Base-by-base conservation (phyloP, 2,329 filamentous ascomycete species). In the Lecanicillium sp. region DNA sequence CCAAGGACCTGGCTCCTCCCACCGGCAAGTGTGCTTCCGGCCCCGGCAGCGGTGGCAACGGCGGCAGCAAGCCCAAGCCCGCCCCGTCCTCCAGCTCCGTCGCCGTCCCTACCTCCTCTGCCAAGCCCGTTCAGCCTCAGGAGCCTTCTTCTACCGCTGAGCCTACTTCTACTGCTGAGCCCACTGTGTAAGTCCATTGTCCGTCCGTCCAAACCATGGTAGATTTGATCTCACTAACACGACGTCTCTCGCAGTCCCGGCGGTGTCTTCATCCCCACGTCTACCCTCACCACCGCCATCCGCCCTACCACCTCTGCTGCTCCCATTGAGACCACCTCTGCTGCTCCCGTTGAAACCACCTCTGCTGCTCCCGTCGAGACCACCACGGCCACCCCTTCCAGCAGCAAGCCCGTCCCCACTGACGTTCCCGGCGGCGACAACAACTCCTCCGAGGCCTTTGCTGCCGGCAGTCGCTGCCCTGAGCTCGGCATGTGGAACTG, bases 401-500 rank as follows among this genome's bases (percentile, higher is more conserved):
- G 57, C 27, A 44, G 42, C 15, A 45, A 47, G 30, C 39, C 55
- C 11, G 41, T 44, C 5, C 32, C 35, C 27, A 23, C 37, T 3
- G 38, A 54, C 3, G 20, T 45, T 37, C 40, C 36, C 48, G 6
- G 51, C 49, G 27, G 30, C 44, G 29, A 47, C 48, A 15, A 27
- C 19, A 52, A 52, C 24, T 51, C 53, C 19, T 54, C 53, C 38
- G 54, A 50, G 52, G 58, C 56, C 47, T 59, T 60, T 40, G 55
- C 60, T 19, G 58, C 67, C 6, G 71, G 69, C 26, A 63, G 70
- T 12, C 46, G 69, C 17, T 83, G 81, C 65, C 62, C 58, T 27
- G 50, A 64, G 4, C 78, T 83, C 56, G 81, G 81, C 17, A 55
- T 62, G 14, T 84, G 77, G 77, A 76, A 78, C 63, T 84, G 81